phyloP scores from a whole-genome alignment of 345 rosid species.

The Clarkia xantiana region DNA sequence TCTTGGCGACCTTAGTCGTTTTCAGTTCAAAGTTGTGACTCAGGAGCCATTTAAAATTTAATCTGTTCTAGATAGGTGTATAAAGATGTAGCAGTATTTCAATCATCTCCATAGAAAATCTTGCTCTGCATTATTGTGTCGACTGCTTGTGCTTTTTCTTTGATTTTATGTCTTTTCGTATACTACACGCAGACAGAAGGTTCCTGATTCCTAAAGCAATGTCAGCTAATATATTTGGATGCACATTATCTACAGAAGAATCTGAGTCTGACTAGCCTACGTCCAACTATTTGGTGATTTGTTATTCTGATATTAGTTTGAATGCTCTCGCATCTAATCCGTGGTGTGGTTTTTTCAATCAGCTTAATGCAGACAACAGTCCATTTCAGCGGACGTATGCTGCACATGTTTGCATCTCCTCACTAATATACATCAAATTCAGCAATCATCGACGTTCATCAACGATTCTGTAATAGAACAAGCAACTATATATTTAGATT shows the following conservation, averaged over 20 bases:
- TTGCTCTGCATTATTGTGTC: too few species aligned
- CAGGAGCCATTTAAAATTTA: not conserved
- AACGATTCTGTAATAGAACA: too few species aligned
- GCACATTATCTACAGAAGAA: not conserved
- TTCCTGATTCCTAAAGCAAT: too few species aligned
- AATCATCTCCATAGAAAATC: too few species aligned
- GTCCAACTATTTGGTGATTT: not conserved
- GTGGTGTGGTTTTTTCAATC: constrained; percentile 4
- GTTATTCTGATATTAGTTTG: not conserved
- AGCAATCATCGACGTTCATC: too few species aligned
- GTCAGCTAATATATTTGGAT: too few species aligned
- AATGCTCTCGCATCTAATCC: not conserved
- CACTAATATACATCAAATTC: too few species aligned
- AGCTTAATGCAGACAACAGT: constrained; percentile 60
- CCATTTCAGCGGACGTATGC: constrained; percentile 54
- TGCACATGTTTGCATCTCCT: constrained; percentile 28
- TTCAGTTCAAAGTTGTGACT: constrained; percentile 63
- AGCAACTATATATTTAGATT: too few species aligned
- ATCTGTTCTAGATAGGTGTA: not conserved
- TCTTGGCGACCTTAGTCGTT: constrained; percentile 51
- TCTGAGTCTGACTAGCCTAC: not conserved
- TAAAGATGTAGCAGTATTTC: too few species aligned
- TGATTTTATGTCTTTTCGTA: too few species aligned
- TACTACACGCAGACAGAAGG: too few species aligned
- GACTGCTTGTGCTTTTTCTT: too few species aligned